Base-by-base conservation (phyloP, 257 asterid species). In the Solanum clarkiae region DNA sequence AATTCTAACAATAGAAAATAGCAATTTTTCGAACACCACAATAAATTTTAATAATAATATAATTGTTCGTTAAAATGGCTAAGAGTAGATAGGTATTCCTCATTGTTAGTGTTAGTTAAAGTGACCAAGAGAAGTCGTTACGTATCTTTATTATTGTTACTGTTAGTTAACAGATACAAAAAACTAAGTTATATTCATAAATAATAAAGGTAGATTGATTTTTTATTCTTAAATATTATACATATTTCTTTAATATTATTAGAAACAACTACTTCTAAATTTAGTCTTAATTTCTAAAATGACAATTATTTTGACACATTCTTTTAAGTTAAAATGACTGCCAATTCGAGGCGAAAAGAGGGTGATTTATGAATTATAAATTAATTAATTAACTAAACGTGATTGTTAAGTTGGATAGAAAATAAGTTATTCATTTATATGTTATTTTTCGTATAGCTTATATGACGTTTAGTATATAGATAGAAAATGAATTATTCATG, bases 141-240 rank as follows among this genome's bases (percentile, higher is more conserved):
- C 10, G 71, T 26, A 63, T 63, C 0, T 32, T 32, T 1, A 2
- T 1, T 0, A 9, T 20, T 14, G 29, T 59, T 42, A 42, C 7
- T 49, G 17, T 53, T 53, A 14, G 56, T 32, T 32, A 32, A 32
- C 36, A 32, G 36, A 32, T 2, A 32, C 36, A 32, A 32, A 32
- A 32, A 32, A 3, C 36, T 32, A 32, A 32, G 36, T 32, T 32
- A 32, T 32, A 32, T 32, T 32, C 36, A 32, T 32, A 20, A 57
- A 11, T 57, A 20, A 57, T 57, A 57, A 57, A 56, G 9, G 65
- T 24, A 20, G 9, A 57, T 57, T 0, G 3, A 20, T 20, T 57
- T 18, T 57, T 57, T 18, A 8, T 57, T 20, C 26, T 57, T 57
- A 8, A 57, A 57, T 57, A 20, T 57, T 57, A 20, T 3, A 57